Conservation (phyloP, 2,329 filamentous ascomycete genomes). For the Celoporthe dispersa region DNA sequence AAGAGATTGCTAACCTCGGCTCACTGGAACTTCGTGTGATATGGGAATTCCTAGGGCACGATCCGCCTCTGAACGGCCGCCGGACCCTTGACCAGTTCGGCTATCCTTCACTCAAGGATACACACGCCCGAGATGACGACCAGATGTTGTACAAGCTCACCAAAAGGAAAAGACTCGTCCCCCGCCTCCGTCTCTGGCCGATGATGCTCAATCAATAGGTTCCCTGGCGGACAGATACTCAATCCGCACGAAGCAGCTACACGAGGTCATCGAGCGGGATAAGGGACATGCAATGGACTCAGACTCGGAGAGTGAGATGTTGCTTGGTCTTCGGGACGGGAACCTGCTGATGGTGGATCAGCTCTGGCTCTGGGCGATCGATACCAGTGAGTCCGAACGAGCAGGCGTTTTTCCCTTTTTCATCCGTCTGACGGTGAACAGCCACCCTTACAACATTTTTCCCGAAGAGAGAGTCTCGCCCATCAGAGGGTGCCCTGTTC, state of each 20-base stretch:
- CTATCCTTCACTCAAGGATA: slow-evolving; percentile 65
- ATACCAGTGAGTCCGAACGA: slow-evolving; percentile 48
- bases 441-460: slow-evolving; percentile 60
- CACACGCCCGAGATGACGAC: slow-evolving; percentile 64
- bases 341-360: slow-evolving; percentile 72
- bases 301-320: slow-evolving; percentile 35
- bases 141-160: slow-evolving; percentile 71
- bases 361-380: slow-evolving; percentile 65
- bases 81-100: slow-evolving; percentile 68
- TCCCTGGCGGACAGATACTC: slow-evolving; percentile 26
- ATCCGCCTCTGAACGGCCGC: slow-evolving; percentile 64
- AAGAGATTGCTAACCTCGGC: slow-evolving; percentile 56
- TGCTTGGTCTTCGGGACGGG: slow-evolving; percentile 44
- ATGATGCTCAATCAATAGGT: neutral
- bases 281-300: slow-evolving; percentile 16
- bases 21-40: slow-evolving; percentile 63
- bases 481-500: slow-evolving; percentile 58
- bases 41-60: slow-evolving; percentile 65
- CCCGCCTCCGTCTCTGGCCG: slow-evolving; percentile 26
- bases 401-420: neutral
- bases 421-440: slow-evolving; percentile 31
- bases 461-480: slow-evolving; percentile 57
- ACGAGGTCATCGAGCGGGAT: slow-evolving; percentile 24
- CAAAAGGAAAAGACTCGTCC: slow-evolving; percentile 45
- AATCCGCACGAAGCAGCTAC: slow-evolving; percentile 23